These are phyloP conservation scores for Lichtheimia hyalospora DNA, from an alignment of 371 early-diverging fungal genomes.

Conservation along the genomic window DNA sequence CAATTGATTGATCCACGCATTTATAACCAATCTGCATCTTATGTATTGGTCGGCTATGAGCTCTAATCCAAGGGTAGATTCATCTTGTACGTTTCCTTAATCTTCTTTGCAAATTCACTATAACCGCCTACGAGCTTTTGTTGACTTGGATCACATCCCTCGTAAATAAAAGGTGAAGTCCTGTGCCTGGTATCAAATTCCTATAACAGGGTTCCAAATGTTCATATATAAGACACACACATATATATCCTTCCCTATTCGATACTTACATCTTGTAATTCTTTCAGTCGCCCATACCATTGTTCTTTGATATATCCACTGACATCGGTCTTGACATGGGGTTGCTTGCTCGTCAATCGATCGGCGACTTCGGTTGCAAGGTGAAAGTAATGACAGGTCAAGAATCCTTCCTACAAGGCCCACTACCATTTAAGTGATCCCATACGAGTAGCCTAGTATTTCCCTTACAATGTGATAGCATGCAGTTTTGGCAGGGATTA, in stretches of 20 bases:
- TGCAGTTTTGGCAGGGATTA: slow-evolving; percentile 37
- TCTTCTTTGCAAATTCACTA: slow-evolving; percentile 42
- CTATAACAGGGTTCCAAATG: slow-evolving; percentile 12
- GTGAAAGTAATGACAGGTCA: slow-evolving; percentile 46
- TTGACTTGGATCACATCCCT: slow-evolving; percentile 42
- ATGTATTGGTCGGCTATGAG: slow-evolving; percentile 7
- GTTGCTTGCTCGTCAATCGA: slow-evolving; percentile 29
- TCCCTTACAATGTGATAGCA: slow-evolving; percentile 47
- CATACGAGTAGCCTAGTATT: not conserved
- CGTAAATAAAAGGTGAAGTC: slow-evolving; percentile 58
- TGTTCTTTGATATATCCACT: slow-evolving; percentile 44
- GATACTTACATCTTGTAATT: slow-evolving; percentile 40
- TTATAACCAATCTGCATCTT: slow-evolving; percentile 4
- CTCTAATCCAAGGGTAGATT: slow-evolving; percentile 23
- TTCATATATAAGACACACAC: not conserved
- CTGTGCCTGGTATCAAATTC: slow-evolving; percentile 36
- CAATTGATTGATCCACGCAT: slow-evolving; percentile 11
- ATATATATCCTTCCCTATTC: not conserved
- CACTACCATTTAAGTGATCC: not conserved
- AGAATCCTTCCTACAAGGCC: slow-evolving; percentile 44
- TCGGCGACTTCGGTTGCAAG: slow-evolving; percentile 44
- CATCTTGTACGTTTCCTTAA: slow-evolving; percentile 33
- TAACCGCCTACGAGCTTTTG: slow-evolving; percentile 48
- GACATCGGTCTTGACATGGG: slow-evolving; percentile 44
- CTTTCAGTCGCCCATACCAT: slow-evolving; percentile 40